Conservation (phyloP, 2,329 filamentous ascomycete genomes). For the Xylaria sp. region DNA sequence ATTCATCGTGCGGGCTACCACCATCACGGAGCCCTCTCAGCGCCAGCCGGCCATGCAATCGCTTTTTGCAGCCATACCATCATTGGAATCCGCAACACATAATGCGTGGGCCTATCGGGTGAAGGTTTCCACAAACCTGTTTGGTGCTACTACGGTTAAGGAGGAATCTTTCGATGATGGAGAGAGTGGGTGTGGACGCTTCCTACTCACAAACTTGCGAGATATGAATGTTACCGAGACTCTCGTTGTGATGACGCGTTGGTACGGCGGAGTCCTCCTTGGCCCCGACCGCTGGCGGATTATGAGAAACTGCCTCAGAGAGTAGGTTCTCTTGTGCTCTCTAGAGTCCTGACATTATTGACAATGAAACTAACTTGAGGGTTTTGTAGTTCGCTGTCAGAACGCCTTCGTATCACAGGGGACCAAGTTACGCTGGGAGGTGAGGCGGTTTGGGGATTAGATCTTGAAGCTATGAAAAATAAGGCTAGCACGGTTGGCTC, state of each 20-base stretch:
- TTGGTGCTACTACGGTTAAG: conserved; percentile 46
- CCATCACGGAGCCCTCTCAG: conserved; percentile 47
- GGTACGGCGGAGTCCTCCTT: conserved; percentile 67
- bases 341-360: no score
- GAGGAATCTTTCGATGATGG: conserved; percentile 65
- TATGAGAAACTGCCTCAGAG: conserved; percentile 62
- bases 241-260: conserved; percentile 64
- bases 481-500: conserved; percentile 40
- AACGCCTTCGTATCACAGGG: conserved; percentile 52
- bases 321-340: conserved; percentile 33
- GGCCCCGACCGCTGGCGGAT: conserved; percentile 67
- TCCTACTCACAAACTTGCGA: conserved; percentile 60
- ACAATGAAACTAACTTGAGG: not conserved
- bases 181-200: conserved; percentile 63
- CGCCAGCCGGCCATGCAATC: conserved; percentile 52
- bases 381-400: conserved; percentile 52
- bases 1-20: conserved; percentile 61
- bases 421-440: conserved; percentile 49
- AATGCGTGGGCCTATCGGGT: conserved; percentile 62
- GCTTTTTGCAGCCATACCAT: conserved; percentile 55
- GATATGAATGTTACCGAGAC: conserved; percentile 57
- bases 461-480: conserved; percentile 57
- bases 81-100: conserved; percentile 61
- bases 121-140: conserved; percentile 42
- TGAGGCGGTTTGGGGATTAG: conserved; percentile 66